Base-by-base conservation (phyloP, 1,139 yeast species). In the Debaryomycetaceae sp. region DNA sequence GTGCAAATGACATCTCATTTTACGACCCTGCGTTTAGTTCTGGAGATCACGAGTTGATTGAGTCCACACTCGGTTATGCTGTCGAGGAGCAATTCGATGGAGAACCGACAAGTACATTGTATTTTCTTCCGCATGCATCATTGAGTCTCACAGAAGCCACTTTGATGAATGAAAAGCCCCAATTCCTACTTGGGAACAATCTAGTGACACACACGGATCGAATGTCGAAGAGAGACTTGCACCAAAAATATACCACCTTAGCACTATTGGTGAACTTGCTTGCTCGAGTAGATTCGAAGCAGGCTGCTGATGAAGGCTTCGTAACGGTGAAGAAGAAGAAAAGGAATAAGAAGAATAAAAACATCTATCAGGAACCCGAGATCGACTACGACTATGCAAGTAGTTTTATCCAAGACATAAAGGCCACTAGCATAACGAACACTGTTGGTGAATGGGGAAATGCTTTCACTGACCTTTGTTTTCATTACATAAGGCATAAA, bases 91-190 rank as follows among this genome's bases (percentile, higher is more conserved):
- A 46, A 39, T 23, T 61, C 60, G 30, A 57, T 42, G 24, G 61
- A 54, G 54, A 50, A 6, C 42, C 45, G 3, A 23, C 40, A 1
- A 47, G 57, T 1, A 63, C 69, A 0, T 58, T 85, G 2, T 81
- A 68, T 52, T 87, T 80, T 55, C 70, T 87, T 45, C 95, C 95
- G 0, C 96, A 87, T 63, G 91, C 91, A 0, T 88, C 90, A 0
- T 63, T 85, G 37, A 70, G 66, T 6, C 63, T 87, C 9, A 80
- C 87, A 1, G 78, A 82, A 39, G 37, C 47, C 1, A 53, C 83
- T 1, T 50, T 84, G 5, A 60, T 40, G 1, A 36, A 35, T 0
- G 49, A 63, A 5, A 43, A 57, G 17, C 83, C 83, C 1, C 31
- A 20, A 2, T 59, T 62, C 33, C 51, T 76, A 40, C 58, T 81